These are phyloP conservation scores for Alternaria sp. DNA, from an alignment of 2,329 filamentous ascomycete genomes.

Conservation along the genomic window DNA sequence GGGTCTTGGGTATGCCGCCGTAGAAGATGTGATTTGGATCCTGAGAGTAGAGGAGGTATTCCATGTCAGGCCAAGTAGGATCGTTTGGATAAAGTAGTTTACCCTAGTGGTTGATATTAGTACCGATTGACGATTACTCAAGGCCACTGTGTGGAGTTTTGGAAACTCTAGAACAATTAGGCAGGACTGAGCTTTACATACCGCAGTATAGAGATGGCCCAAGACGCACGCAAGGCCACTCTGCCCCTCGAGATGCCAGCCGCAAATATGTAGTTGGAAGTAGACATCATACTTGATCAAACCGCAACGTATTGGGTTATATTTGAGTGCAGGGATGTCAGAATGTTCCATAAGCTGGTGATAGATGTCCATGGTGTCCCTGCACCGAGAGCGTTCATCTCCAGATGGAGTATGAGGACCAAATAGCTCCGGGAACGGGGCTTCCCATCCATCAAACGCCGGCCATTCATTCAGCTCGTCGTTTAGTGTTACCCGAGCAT, in stretches of 20 bases:
- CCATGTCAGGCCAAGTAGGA: background rate
- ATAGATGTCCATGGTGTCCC: background rate
- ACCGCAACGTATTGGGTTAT: background rate
- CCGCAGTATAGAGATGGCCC: background rate
- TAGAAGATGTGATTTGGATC: background rate
- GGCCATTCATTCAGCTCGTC: background rate
- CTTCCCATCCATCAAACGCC: background rate
- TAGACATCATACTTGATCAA: background rate
- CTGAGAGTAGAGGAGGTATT: background rate
- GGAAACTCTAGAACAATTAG: no score
- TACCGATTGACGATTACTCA: no score
- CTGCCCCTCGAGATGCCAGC: background rate
- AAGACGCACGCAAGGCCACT: background rate
- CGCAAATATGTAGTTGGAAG: background rate
- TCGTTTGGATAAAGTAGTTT: background rate
- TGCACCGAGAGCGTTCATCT: no score
- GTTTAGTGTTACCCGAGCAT: no score
- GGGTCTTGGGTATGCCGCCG: background rate
- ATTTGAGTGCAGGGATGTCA: background rate
- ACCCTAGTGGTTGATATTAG: background rate
- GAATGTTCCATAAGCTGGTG: background rate
- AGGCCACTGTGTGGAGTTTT: no score
- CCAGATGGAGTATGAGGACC: no score
- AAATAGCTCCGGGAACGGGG: no score
- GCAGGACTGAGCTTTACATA: background rate